A percentile compares a stretch with the other conserved stretches of the same genome.
phyloP scores from a whole-genome alignment of 78 protist genomes.

The Dictyostelium firmibasis region DNA sequence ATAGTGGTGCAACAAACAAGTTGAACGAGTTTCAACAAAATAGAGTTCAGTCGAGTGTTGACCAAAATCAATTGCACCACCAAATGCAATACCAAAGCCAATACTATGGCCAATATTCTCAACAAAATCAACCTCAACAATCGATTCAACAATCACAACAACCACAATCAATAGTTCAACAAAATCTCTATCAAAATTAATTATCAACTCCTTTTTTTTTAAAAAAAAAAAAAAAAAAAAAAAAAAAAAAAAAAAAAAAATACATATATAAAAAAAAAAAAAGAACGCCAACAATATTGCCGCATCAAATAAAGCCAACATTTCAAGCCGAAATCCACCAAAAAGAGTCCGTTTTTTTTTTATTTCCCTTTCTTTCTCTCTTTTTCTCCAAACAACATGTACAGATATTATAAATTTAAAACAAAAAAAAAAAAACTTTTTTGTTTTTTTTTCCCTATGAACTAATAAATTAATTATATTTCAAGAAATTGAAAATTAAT shows the following conservation, averaged over 20 bases:
- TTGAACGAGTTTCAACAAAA: not conserved
- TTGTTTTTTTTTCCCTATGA: not conserved
- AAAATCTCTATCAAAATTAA: not conserved
- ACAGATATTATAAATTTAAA: not conserved
- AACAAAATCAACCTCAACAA: not conserved
- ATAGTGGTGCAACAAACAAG: not conserved
- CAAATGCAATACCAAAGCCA: not conserved
- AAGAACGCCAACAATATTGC: not conserved
- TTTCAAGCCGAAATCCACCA: not conserved
- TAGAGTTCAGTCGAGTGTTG: not conserved
- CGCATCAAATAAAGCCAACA: not conserved
- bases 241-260: too few relatives aligned
- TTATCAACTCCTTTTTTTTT: not conserved
- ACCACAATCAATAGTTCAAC: not conserved
- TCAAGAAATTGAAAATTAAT: not conserved
- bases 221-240: too few relatives aligned
- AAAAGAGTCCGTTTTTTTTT: not conserved
- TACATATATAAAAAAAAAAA: too few relatives aligned
- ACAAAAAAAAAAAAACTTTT: too few relatives aligned
- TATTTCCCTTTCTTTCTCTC: too few relatives aligned
- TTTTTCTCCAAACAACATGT: not conserved
- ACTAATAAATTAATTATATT: too few relatives aligned
- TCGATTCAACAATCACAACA: not conserved
- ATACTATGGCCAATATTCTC: not conserved
- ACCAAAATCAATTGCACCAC: not conserved